A percentile compares a stretch with the other conserved stretches of the same genome.
phyloP scores from a whole-genome alignment of 805 yeast genomes.

The Sugiyamaella floridensis region DNA sequence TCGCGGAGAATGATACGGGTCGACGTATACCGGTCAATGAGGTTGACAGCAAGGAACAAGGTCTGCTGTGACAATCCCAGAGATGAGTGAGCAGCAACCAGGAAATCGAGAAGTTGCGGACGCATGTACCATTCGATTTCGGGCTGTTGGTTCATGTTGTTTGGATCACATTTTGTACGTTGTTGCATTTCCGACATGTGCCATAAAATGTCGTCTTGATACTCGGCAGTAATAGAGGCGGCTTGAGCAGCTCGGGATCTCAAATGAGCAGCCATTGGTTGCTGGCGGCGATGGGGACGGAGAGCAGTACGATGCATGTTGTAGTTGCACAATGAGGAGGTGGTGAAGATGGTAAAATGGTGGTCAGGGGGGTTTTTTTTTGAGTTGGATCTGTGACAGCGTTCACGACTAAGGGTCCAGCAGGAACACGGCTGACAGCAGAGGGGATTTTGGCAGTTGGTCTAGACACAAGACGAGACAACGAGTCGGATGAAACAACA shows the following conservation, averaged over 20 bases:
- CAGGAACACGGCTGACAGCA: background rate
- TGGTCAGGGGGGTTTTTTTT: background rate
- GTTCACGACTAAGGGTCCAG: too few species aligned
- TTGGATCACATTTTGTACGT: conserved; percentile 42
- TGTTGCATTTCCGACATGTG: conserved; percentile 32
- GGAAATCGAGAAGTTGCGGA: conserved; percentile 67
- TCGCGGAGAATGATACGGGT: conserved; percentile 76
- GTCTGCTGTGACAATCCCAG: conserved; percentile 59
- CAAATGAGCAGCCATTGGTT: background rate
- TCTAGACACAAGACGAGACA: too few species aligned
- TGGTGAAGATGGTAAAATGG: background rate
- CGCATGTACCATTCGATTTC: conserved; percentile 72
- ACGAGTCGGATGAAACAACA: too few species aligned
- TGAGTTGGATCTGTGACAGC: too few species aligned
- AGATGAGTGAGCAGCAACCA: conserved; percentile 57
- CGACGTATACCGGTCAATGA: conserved; percentile 88
- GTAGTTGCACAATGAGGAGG: background rate
- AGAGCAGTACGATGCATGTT: background rate
- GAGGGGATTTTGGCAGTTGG: background rate
- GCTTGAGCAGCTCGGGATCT: background rate
- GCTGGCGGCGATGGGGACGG: background rate
- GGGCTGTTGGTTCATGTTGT: conserved; percentile 79
- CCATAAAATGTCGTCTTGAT: conserved; percentile 30
- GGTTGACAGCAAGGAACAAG: conserved; percentile 60
- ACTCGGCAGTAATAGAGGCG: conserved; percentile 24